phyloP scores from a whole-genome alignment of 2,329 filamentous ascomycete genomes.

The Trichophyton mentagrophytes region DNA sequence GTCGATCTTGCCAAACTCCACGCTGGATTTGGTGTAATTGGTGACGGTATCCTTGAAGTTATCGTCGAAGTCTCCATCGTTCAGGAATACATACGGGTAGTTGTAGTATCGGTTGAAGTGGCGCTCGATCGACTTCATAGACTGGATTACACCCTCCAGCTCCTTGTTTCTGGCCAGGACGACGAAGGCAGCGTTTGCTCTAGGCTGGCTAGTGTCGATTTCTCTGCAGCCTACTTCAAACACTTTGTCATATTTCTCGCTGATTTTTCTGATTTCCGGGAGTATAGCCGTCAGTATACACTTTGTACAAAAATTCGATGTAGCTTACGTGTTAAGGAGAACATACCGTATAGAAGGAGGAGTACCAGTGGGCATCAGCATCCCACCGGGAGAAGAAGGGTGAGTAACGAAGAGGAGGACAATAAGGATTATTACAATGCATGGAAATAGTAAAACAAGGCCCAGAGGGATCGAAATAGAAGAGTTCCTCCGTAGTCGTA shows the following conservation, averaged over 20 bases:
- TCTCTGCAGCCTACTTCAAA: conserved; percentile 78
- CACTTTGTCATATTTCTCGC: conserved; percentile 91
- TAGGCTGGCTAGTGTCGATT: conserved; percentile 61
- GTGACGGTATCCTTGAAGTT: conserved; percentile 77
- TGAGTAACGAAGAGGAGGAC: conserved; percentile 79
- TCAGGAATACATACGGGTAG: conserved; percentile 96
- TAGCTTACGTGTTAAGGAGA: background rate
- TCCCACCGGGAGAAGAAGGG: conserved; percentile 66
- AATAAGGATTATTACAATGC: conserved; percentile 82
- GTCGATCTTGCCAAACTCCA: conserved; percentile 91
- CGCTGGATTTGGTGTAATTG: conserved; percentile 76
- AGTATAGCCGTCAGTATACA: background rate
- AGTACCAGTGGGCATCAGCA: conserved; percentile 75
- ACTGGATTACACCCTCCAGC: conserved; percentile 87
- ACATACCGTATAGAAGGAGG: conserved; percentile 79
- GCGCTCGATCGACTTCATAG: conserved; percentile 91
- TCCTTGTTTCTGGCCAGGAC: conserved; percentile 94
- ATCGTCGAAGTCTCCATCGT: conserved; percentile 92
- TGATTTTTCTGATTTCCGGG: conserved; percentile 65
- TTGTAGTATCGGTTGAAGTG: conserved; percentile 99
- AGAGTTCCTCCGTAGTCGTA: conserved; percentile 83
- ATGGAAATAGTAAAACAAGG: conserved; percentile 82
- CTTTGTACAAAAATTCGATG: too few relatives aligned
- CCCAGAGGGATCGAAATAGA: conserved; percentile 85
- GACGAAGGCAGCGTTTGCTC: conserved; percentile 90